A percentile compares a stretch with the other conserved stretches of the same genome.
Conservation (phyloP, 495 filamentous ascomycete species). For the Ascobolus immersus region DNA sequence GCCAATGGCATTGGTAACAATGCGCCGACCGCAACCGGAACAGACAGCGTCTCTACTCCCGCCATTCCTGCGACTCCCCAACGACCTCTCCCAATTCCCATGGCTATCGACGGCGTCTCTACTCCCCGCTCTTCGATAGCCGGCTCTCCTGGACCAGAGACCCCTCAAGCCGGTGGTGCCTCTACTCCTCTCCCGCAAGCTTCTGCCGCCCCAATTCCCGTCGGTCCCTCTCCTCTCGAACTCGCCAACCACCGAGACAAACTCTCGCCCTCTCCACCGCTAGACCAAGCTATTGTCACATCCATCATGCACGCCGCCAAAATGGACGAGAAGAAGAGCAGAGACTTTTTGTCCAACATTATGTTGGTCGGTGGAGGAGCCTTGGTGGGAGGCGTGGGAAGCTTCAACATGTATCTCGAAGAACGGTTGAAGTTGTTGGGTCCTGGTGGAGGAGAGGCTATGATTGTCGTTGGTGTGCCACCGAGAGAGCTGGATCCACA, state of each 20-base stretch:
- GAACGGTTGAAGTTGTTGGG: slow-evolving; percentile 43
- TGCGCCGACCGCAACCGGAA: slow-evolving; percentile 18
- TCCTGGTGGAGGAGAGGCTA: slow-evolving; percentile 46
- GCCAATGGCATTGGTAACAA: slow-evolving; percentile 30
- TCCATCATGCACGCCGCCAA: slow-evolving; percentile 66
- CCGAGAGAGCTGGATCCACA: slow-evolving; percentile 84
- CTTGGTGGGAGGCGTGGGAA: slow-evolving; percentile 43
- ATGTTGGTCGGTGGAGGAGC: slow-evolving; percentile 87
- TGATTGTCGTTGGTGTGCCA: slow-evolving; percentile 67
- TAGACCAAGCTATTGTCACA: slow-evolving; percentile 73
- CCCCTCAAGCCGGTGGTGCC: slow-evolving; percentile 38
- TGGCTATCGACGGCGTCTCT: slow-evolving; percentile 24
- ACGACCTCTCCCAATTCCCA: slow-evolving; percentile 28
- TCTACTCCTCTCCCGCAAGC: slow-evolving; percentile 25
- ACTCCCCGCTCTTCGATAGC: slow-evolving; percentile 67
- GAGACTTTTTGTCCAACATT: slow-evolving; percentile 76
- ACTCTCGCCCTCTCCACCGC: slow-evolving; percentile 51
- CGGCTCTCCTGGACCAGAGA: slow-evolving; percentile 64
- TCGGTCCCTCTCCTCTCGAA: slow-evolving; percentile 24
- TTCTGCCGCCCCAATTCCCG: slow-evolving; percentile 11
- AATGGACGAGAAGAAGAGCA: slow-evolving; percentile 72
- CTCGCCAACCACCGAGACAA: slow-evolving; percentile 46
- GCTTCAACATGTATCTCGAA: slow-evolving; percentile 55
- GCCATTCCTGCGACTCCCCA: slow-evolving; percentile 23
- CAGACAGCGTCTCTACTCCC: slow-evolving; percentile 7